Evolutionary conservation across 2,329 filamentous ascomycete genomes (phyloP).

Genomic region (Nemania sp.): DNA sequence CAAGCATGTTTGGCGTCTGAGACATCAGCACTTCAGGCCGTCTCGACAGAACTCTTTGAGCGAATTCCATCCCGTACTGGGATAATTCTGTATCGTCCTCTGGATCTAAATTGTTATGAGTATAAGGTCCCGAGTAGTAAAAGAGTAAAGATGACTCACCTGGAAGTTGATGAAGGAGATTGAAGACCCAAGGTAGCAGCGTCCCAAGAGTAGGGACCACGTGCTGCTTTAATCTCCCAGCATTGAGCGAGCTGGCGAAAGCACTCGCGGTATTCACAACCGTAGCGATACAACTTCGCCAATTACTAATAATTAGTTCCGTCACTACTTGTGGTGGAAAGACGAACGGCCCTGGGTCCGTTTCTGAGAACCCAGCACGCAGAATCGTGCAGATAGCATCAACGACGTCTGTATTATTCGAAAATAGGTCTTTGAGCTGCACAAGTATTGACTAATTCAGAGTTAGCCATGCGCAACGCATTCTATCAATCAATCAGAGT

Average conservation of each 20-base stretch:
- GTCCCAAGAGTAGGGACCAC: constrained; percentile 62
- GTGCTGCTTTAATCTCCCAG: constrained; percentile 56
- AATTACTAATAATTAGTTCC: constrained; percentile 70
- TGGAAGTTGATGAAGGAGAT: constrained; percentile 71
- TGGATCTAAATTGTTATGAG: constrained; percentile 56
- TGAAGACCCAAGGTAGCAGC: constrained; percentile 72
- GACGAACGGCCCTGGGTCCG: constrained; percentile 80
- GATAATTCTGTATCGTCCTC: constrained; percentile 77
- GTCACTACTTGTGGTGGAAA: constrained; percentile 75
- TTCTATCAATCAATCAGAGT: constrained; percentile 62
- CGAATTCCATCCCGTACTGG: constrained; percentile 79
- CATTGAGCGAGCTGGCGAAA: constrained; percentile 71
- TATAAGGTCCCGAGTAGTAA: background rate
- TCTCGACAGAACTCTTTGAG: constrained; percentile 71
- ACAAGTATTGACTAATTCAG: constrained; percentile 42
- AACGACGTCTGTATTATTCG: constrained; percentile 72
- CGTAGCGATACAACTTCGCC: constrained; percentile 74
- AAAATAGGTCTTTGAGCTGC: constrained; percentile 65
- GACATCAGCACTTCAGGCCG: constrained; percentile 72
- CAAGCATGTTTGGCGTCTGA: constrained; percentile 67
- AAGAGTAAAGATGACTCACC: constrained; percentile 53
- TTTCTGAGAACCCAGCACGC: constrained; percentile 80
- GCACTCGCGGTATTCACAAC: constrained; percentile 79
- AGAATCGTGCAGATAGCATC: constrained; percentile 79
- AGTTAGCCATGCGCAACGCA: constrained; percentile 61